phyloP scores from a whole-genome alignment of 257 asterid genomes.

The Solanum raphanifolium region DNA sequence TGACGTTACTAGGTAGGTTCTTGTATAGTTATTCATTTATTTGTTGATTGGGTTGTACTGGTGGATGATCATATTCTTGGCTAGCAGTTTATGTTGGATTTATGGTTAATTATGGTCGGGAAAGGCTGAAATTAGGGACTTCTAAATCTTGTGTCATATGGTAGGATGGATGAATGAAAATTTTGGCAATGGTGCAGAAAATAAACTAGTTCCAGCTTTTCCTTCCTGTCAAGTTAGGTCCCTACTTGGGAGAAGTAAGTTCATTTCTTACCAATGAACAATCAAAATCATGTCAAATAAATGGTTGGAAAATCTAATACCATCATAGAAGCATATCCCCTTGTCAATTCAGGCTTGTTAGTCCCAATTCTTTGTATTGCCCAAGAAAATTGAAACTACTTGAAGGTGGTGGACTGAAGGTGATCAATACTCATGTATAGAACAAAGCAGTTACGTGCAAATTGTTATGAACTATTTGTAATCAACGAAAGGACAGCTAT shows the following conservation, averaged over 20 bases:
- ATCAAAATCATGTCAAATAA: not conserved
- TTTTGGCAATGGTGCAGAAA: not conserved
- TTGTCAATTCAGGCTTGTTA: not conserved
- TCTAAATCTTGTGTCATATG: not conserved
- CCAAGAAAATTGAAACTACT: not conserved
- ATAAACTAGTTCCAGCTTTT: not conserved
- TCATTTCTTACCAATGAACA: not conserved
- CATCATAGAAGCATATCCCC: not conserved
- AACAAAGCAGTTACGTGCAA: not conserved
- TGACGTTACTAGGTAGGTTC: not conserved
- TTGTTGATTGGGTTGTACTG: not conserved
- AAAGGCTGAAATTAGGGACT: not conserved
- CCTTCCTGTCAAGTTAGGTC: not conserved
- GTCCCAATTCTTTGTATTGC: not conserved
- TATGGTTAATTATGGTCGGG: not conserved
- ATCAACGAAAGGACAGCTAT: not conserved
- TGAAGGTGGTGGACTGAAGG: not conserved
- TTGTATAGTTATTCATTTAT: constrained; percentile 2
- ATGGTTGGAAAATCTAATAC: not conserved
- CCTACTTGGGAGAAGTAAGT: not conserved
- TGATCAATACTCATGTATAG: not conserved
- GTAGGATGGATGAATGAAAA: not conserved
- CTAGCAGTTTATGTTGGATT: not conserved
- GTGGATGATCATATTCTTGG: not conserved
- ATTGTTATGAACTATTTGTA: not conserved